Base-by-base conservation (phyloP, 192 early-diverging fungal genomes). In the Umbelopsis sp. region DNA sequence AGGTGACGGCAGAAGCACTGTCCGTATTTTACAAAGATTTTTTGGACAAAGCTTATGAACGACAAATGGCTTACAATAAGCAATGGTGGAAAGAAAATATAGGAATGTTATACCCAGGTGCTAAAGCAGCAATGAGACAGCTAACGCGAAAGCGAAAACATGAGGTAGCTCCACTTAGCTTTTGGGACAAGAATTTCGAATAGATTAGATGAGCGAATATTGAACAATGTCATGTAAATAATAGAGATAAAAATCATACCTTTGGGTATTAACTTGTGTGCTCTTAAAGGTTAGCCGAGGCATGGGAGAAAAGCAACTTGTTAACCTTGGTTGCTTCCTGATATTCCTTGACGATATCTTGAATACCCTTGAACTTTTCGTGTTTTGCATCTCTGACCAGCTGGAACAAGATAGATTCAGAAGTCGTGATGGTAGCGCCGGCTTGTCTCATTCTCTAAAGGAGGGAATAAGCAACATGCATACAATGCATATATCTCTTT, bases 341-440 rank as follows among this genome's bases (percentile, higher is more conserved):
- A 71, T 88, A 86, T 74, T 95, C 91, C 83, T 99, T 99, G 74
- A 98, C 87, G 45, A 99, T 78, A 30, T 76, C 78, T 50, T 90
- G 91, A 64, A 97, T 86, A 3, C 68, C 75, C 80, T 90, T 93
- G 80, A 99, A 99, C 55, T 89, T 86, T 22, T 86, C 82, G 69
- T 87, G 49, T 52, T 79, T 80, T 4, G 91, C 72, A 71, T 92
- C 89, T 13, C 76, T 75, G 8, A 89, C 75, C 11, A 94, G 67
- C 78, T 91, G 90, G 86, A 94, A 92, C 45, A 94, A 70, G 9
- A 90, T 74, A 12, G 91, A 90, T 66, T 94, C 92, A 9, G 91
- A 92, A 18, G 87, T 89, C 13, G 88, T 89, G 30, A 97, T 84
- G n/a, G 72, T 73, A 3, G 95, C 93, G 68, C 96, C 96, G 4